These are phyloP conservation scores for Quercus lobata DNA, from an alignment of 331 rosid genomes.

Conservation along the genomic window DNA sequence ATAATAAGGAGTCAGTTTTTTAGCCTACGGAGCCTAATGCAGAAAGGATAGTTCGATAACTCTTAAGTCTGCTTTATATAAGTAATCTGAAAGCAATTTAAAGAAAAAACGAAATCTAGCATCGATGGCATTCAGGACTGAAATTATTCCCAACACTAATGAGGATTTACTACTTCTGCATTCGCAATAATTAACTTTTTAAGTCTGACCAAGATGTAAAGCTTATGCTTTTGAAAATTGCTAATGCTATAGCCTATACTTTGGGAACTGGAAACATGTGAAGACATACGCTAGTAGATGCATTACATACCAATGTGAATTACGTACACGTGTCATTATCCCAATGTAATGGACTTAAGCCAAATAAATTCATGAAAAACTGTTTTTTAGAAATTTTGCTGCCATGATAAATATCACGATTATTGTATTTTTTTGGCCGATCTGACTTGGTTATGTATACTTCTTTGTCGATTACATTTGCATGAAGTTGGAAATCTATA, in stretches of 20 bases:
- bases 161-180: not conserved
- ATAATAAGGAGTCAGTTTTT: constrained; percentile 12
- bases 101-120: not conserved
- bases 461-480: no score
- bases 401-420: no score
- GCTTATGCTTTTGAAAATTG: not conserved
- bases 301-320: not conserved
- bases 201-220: not conserved
- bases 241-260: not conserved
- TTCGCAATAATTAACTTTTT: not conserved
- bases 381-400: no score
- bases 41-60: not conserved
- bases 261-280: not conserved
- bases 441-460: no score
- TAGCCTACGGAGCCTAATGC: not conserved
- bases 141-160: not conserved
- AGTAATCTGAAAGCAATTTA: not conserved
- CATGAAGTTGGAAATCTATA: no score
- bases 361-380: no score
- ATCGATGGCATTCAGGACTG: not conserved
- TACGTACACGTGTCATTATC: not conserved
- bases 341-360: no score
- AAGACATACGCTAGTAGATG: not conserved
- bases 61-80: not conserved
- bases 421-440: no score